Conservation (phyloP, 1,284 basidiomycete genomes). For the Sparassis latifolia region DNA sequence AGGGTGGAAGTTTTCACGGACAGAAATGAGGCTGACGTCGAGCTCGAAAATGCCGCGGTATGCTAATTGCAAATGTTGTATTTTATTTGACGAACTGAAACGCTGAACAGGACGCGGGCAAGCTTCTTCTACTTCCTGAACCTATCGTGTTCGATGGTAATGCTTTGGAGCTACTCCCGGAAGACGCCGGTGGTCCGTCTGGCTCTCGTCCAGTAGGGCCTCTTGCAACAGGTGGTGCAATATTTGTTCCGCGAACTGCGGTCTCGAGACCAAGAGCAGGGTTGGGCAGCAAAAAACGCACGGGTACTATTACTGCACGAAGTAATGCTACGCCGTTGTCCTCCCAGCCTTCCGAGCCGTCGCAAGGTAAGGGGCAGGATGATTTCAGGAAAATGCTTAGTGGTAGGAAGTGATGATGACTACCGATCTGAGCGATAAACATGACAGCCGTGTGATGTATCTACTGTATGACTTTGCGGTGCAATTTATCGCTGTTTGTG, state of each 20-base stretch:
- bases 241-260: slow-evolving; percentile 61
- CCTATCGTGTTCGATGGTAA: slow-evolving; percentile 63
- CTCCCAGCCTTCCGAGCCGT: slow-evolving; percentile 11
- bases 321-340: slow-evolving; percentile 9
- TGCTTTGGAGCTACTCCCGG: slow-evolving; percentile 50
- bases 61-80: slow-evolving; percentile 21
- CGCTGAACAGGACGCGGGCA: slow-evolving; percentile 66
- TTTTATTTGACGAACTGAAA: background rate
- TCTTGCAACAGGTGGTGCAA: slow-evolving; percentile 34
- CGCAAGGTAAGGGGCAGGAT: slow-evolving; percentile 56
- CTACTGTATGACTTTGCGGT: no score
- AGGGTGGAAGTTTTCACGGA: slow-evolving; percentile 73
- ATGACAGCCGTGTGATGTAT: no score
- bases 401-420: slow-evolving; percentile 11
- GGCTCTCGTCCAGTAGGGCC: slow-evolving; percentile 29
- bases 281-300: slow-evolving; percentile 43
- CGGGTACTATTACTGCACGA: slow-evolving; percentile 18
- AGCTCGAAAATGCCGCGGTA: slow-evolving; percentile 70
- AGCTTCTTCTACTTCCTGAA: slow-evolving; percentile 61
- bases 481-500: no score
- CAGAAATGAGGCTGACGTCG: slow-evolving; percentile 66
- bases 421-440: no score
- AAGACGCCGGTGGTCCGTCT: slow-evolving; percentile 29
- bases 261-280: slow-evolving; percentile 65
- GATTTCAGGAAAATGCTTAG: slow-evolving; percentile 75